Evolutionary conservation across 129 eudicot genomes (phyloP).

Genomic region (Ambrosia artemisiifolia): DNA sequence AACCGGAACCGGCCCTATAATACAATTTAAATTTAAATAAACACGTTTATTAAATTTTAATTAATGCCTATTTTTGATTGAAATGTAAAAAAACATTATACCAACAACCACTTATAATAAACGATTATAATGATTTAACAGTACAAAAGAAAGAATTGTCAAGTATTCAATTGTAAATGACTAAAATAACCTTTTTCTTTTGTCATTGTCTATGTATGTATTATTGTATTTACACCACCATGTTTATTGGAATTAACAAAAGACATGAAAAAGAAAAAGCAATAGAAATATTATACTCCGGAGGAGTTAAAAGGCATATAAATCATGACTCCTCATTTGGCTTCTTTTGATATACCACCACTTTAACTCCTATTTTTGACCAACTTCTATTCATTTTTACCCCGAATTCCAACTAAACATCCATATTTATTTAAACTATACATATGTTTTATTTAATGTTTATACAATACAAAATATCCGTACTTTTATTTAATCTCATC

Average conservation of each 20-base stretch:
- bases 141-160: background rate
- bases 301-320: conserved; percentile 33
- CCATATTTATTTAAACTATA: background rate
- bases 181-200: conserved; percentile 18
- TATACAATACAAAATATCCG: background rate
- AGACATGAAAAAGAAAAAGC: conserved; percentile 39
- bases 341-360: conserved; percentile 27
- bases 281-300: conserved; percentile 24
- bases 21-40: too few relatives aligned
- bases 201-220: conserved; percentile 4
- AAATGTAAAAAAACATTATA: too few relatives aligned
- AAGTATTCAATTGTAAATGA: conserved; percentile 9
- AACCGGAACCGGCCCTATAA: too few relatives aligned
- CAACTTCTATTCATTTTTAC: conserved; percentile 15
- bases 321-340: conserved; percentile 40
- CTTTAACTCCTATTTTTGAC: conserved; percentile 36
- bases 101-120: too few relatives aligned
- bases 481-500: background rate
- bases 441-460: background rate
- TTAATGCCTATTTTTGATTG: too few relatives aligned
- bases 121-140: background rate
- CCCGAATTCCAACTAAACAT: background rate
- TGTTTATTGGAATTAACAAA: conserved; percentile 34
- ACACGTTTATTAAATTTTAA: too few relatives aligned
- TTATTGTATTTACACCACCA: background rate